Conservation (phyloP, 2,329 filamentous ascomycete species). For the Ceratocystiopsis brevicomis region DNA sequence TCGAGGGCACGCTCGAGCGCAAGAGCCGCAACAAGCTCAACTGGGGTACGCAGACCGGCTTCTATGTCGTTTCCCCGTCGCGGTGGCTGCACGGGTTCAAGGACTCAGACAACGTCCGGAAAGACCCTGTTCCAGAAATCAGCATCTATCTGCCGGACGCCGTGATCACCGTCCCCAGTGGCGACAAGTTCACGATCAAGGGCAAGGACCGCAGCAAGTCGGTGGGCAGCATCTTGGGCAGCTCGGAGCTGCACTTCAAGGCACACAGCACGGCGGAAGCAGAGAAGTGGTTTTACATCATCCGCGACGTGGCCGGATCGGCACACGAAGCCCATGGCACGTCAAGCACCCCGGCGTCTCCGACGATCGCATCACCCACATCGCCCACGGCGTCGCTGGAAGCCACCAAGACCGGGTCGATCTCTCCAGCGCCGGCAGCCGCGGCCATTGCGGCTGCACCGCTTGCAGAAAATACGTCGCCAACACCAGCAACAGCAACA, state of each 20-base stretch:
- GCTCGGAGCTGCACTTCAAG: constrained; percentile 70
- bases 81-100: constrained; percentile 94
- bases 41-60: constrained; percentile 58
- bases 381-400: neutral
- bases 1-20: constrained; percentile 76
- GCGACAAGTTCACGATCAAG: constrained; percentile 82
- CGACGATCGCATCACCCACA: neutral
- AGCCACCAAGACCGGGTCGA: no score
- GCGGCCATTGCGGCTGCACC: no score
- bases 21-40: constrained; percentile 74
- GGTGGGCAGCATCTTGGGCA: constrained; percentile 59
- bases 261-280: constrained; percentile 66
- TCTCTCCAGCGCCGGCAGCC: no score
- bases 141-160: constrained; percentile 89
- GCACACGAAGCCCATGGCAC: constrained; percentile 19
- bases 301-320: constrained; percentile 40
- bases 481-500: no score
- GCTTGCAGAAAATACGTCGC: no score
- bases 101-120: constrained; percentile 54
- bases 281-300: constrained; percentile 65
- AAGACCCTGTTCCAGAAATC: constrained; percentile 66
- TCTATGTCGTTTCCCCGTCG: constrained; percentile 78
- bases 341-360: neutral
- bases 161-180: constrained; percentile 48
- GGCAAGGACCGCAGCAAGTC: constrained; percentile 79